Base-by-base conservation (phyloP, 805 yeast species). In the Kockiozyma suomiensis region DNA sequence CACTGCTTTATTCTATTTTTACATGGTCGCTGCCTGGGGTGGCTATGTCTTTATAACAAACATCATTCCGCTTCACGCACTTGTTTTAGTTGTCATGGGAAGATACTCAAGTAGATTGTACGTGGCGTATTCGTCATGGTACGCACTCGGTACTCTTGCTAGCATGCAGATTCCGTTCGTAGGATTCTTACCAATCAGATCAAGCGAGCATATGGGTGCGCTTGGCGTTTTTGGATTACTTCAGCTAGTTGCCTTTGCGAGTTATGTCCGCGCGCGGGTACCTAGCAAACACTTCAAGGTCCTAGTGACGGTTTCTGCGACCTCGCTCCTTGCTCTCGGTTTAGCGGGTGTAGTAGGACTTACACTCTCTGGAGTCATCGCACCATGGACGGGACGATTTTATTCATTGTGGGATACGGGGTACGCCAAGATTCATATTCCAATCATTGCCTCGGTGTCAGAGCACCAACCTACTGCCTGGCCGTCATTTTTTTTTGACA, bases 401-500 rank as follows among this genome's bases (percentile, higher is more conserved):
- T 94, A 94, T 77, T 92, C 98, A 1, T 78, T 96, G 68, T 94
- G 99, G 99, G 99, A 94, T 74, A 94, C 99, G 3, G 87, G 83
- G 74, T 94, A 96, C 72, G 99, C 99, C 64, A 93, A 92, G 79
- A 88, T 94, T 67, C 99, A 94, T 73, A 94, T 94, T 70, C 99
- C 99, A 47, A 94, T 94, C 72, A 94, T 94, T 76, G 99, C 99
- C 1, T 92, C 97, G 2, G 99, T 94, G 40, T 90, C 97, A 13
- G 99, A 94, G 78, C 99, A 94, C 79, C 99, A 94, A 80, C 99
- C 99, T 61, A 93, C 98, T n/a, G 97, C 99, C 3, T 94, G 99
- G 99, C 96, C 98, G 10, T 85, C 97, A 12, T 96, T 94, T 75
- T 94, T 90, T 82, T 90, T 93, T 73, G 99, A 94, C 74, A 86